phyloP scores from a whole-genome alignment of 495 filamentous ascomycete species.

The Thermochaetoides thermophila region DNA sequence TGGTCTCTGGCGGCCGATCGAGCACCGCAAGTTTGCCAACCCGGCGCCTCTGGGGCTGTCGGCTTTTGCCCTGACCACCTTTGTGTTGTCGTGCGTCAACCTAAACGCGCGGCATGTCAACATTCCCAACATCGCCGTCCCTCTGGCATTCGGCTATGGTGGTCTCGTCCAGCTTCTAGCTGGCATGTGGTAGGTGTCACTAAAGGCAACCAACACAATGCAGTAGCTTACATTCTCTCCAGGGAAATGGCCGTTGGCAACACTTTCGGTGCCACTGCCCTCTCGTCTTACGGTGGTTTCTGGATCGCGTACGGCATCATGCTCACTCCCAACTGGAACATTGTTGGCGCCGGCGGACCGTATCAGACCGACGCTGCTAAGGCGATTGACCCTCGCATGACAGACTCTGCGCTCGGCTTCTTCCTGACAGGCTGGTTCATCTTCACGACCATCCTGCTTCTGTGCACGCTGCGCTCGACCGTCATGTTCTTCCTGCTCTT shows the following conservation, averaged over 20 bases:
- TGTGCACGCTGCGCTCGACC: conserved; percentile 86
- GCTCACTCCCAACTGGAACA: conserved; percentile 49
- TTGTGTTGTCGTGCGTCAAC: conserved; percentile 82
- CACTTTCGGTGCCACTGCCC: conserved; percentile 93
- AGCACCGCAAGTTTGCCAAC: conserved; percentile 71
- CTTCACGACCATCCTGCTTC: conserved; percentile 77
- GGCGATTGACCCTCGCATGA: conserved; percentile 21
- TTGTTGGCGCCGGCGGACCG: conserved; percentile 42
- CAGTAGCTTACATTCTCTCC: conserved; percentile 3
- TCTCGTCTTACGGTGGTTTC: conserved; percentile 96
- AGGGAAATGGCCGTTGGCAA: conserved; percentile 99
- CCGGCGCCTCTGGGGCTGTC: conserved; percentile 73
- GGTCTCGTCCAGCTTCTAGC: conserved; percentile 85
- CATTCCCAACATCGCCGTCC: conserved; percentile 53
- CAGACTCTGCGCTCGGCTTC: conserved; percentile 57
- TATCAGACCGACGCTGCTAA: conserved; percentile 26
- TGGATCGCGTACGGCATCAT: conserved; percentile 88
- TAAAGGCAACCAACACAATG: background rate
- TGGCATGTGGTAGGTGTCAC: conserved; percentile 86
- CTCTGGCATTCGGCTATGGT: conserved; percentile 63
- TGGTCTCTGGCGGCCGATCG: conserved; percentile 67
- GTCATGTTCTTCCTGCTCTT: conserved; percentile 94
- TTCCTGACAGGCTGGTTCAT: conserved; percentile 96
- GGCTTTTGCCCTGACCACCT: conserved; percentile 93
- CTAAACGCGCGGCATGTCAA: conserved; percentile 45